Percentiles rank a stretch among this genome's conserved stretches.
These are phyloP conservation scores for Trichoderma sp. DNA, from an alignment of 2,329 filamentous ascomycete species.

Conservation along the genomic window DNA sequence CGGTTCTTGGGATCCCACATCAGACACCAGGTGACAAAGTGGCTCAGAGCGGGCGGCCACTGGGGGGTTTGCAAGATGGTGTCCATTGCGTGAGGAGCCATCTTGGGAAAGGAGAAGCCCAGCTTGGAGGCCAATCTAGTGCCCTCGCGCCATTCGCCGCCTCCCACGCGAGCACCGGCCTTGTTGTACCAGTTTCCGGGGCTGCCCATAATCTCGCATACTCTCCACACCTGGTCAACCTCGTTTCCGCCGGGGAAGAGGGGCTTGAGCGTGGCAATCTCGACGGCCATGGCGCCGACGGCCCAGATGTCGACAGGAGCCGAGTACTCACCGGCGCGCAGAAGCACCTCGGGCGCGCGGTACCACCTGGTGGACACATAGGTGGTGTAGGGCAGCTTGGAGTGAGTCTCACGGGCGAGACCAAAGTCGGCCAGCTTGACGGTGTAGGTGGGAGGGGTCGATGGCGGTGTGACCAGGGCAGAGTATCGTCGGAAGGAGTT, in stretches of 20 bases:
- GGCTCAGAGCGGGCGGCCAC: conserved; percentile 82
- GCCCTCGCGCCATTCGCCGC: conserved; percentile 96
- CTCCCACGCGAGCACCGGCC: conserved; percentile 78
- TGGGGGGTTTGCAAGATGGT: conserved; percentile 86
- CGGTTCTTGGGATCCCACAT: conserved; percentile 97
- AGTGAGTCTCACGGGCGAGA: conserved; percentile 94
- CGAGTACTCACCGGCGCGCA: conserved; percentile 94
- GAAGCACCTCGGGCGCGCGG: conserved; percentile 87
- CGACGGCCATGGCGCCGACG: conserved; percentile 96
- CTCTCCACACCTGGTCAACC: conserved; percentile 97
- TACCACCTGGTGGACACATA: conserved; percentile 99
- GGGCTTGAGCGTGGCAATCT: conserved; percentile 93
- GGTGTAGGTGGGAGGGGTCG: conserved; percentile 88
- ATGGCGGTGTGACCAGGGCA: conserved; percentile 86
- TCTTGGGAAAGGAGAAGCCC: conserved; percentile 98
- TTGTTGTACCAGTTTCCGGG: conserved; percentile 98
- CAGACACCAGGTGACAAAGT: conserved; percentile 97
- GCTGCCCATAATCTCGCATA: conserved; percentile 99
- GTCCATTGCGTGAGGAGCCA: conserved; percentile 96
- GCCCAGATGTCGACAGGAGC: conserved; percentile 99
- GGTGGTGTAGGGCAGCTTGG: conserved; percentile 93
- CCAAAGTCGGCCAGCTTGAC: conserved; percentile 99
- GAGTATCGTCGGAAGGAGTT: conserved; percentile 93
- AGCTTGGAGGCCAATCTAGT: conserved; percentile 90
- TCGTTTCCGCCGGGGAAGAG: conserved; percentile 97